Evolutionary conservation across 2,329 filamentous ascomycete species (phyloP).

Genomic region (Alternaria solani): DNA sequence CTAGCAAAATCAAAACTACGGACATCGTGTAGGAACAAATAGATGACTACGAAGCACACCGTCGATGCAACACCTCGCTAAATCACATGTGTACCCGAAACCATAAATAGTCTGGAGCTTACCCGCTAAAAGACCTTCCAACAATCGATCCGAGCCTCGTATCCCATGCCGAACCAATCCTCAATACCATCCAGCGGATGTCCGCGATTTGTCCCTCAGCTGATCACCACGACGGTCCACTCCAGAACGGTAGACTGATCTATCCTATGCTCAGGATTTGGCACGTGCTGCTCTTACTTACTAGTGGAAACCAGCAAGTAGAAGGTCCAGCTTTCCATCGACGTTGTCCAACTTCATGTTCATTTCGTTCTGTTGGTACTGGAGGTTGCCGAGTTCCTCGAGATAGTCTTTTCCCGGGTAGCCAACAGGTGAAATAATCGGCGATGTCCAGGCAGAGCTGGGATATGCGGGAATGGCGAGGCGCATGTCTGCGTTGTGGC

Average conservation of each 20-base stretch:
- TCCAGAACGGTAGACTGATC: neutral
- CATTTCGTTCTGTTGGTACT: slow-evolving; percentile 5
- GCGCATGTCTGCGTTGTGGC: slow-evolving; percentile 1
- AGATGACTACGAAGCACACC: neutral
- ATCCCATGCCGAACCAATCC: neutral
- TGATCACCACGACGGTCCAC: neutral
- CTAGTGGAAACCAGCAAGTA: neutral
- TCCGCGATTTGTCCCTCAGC: neutral
- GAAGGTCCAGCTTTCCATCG: neutral
- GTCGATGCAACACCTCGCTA: neutral
- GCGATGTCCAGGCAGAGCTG: neutral
- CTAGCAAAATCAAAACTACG: neutral
- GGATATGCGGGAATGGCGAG: neutral
- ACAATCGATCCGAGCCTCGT: neutral
- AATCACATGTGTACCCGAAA: neutral
- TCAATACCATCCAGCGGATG: neutral
- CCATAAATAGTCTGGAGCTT: neutral
- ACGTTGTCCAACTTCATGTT: neutral
- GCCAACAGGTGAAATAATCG: neutral
- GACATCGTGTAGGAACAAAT: neutral
- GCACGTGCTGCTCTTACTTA: neutral
- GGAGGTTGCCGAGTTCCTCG: neutral
- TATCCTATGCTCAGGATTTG: neutral
- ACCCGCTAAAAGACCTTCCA: neutral
- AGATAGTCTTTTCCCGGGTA: neutral